Evolutionary conservation across 2,329 filamentous ascomycete genomes (phyloP), one percentile per base, ranked within the genome.

Genomic region (Verticillium tricorpus): DNA sequence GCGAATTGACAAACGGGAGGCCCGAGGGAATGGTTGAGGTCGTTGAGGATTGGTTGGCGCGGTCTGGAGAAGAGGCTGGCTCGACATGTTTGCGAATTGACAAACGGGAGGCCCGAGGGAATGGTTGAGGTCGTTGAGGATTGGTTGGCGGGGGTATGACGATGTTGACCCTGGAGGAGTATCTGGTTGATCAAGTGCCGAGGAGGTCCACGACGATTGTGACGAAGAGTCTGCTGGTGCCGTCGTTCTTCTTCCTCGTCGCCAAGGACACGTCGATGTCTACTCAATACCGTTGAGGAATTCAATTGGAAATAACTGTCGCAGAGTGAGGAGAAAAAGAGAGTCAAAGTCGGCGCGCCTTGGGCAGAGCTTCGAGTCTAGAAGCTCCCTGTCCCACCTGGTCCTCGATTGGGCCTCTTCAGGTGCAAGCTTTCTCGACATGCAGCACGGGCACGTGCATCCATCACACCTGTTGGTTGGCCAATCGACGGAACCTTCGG

Each of bases 41-140:
- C 14, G 45, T 22, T 50, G 11, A 11, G 19, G 19, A 12, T 50
- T 25, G 19, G 19, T 50, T 50, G 45, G 45, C 45, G 93, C 90
- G 59, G 92, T 94, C 75, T 97, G 93, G 69, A 99, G 91, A 63
- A 99, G 91, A 72, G 95, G 95, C 80, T 97, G 94, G 75, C 89
- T 93, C 67, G 95, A 99, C 95, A 99, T 98, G 72, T 67, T 83
- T 74, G 59, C 59, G 60, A 35, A 15, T 19, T 50, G 19, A 22
- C 22, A 9, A 22, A 40, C 19, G 17, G 31, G 31, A 22, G 35
- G 45, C 31, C 19, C n/a, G 57, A 7, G 31, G 45, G 15, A 55
- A 55, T 31, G 45, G 55, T 17, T 9, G 34, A 34, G 19, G 50
- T 31, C 14, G 45, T 22, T 50, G 11, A 11, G 19, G 19, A 12